Evolutionary conservation across 1,284 basidiomycete genomes (phyloP), one percentile per base, ranked within the genome.

Genomic region (Leccinum fallax): DNA sequence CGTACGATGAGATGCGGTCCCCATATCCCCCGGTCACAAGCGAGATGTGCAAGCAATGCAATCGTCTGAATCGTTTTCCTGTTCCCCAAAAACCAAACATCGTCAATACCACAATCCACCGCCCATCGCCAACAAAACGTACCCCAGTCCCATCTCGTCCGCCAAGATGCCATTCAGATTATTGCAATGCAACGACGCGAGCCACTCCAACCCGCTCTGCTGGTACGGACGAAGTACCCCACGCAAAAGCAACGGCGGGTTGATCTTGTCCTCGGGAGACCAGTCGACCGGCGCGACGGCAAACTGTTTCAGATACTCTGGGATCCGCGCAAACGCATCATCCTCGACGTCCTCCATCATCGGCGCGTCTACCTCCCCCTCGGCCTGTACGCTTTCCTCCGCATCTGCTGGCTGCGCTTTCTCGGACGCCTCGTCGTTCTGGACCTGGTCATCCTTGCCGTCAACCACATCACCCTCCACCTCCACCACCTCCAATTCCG

Each of bases 51-150:
- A 1, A 98, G 82, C 4, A 98, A 81, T 1, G 95, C 82, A 62
- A 98, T 98, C 1, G 96, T 98, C 76, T 98, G 96, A 60, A 98
- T 97, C 1, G 96, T 98, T 83, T 98, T 98, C 55, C 95, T 96
- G 65, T 13, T 61, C 19, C 24, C 11, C 32, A 0, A 10, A 32
- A 34, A 34, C n/a, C 36, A 34, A 52, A 53, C 63, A 30, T 26
- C 62, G 51, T 67, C 0, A 69, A 40, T 49, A 51, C 21, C 43
- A 5, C 3, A 10, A 34, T 34, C 13, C 34, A 30, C 34, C 2
- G 11, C 57, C 10, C 16, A 2, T 16, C 24, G n/a, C 28, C 2
- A 49, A 49, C 19, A 36, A 52, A 51, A 82, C 89, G 59, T 70
- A 94, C 93, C 93, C 93, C 11, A 95, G 78, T 58, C 93, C 93